Base-by-base conservation (phyloP, 1,284 basidiomycete genomes). In the Puccinia horiana region DNA sequence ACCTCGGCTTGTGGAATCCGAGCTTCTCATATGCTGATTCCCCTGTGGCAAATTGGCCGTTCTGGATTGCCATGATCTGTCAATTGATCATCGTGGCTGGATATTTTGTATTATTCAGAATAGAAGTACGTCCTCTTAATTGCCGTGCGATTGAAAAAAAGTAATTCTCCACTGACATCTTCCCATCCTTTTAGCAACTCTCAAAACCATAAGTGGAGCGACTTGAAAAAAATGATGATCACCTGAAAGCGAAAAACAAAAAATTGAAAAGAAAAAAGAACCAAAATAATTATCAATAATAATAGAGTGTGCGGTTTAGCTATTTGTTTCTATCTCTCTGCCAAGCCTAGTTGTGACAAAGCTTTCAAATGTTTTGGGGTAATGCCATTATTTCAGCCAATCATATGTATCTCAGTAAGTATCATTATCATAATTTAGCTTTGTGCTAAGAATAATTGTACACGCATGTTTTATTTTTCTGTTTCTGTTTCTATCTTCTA, bases 51-150 rank as follows among this genome's bases (percentile, higher is more conserved):
- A 65, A 42, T 42, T 91, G 92, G 76, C 89, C 93, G 80, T 96
- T 96, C 90, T 96, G 94, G 94, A 88, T 95, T 74, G 94, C 93
- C 82, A 89, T 96, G 47, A 85, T 91, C 16, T 93, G 91, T 86
- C 93, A 93, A 86, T 86, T 96, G 80, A 87, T 94, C 84, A 94
- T 96, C 85, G 93, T 95, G 81, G 88, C 92, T 83, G 94, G 94
- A 35, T 96, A 95, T 89, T 94, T 95, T 89, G 93, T 93, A 92
- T 95, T 96, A 91, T 96, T 94, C 87, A 91, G 93, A 86, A 93
- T 93, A 88, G 93, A 94, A 87, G 80, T 81, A 29, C 37, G 77
- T 78, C 2, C 2, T 18, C 18, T 40, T 56, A 35, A 26, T 29
- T 23, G 29, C 29, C n/a, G 32, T 63, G 14, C n/a, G 2, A 9